These are phyloP conservation scores for Golubevia sp. DNA, from an alignment of 1,284 basidiomycete genomes.

Conservation along the genomic window DNA sequence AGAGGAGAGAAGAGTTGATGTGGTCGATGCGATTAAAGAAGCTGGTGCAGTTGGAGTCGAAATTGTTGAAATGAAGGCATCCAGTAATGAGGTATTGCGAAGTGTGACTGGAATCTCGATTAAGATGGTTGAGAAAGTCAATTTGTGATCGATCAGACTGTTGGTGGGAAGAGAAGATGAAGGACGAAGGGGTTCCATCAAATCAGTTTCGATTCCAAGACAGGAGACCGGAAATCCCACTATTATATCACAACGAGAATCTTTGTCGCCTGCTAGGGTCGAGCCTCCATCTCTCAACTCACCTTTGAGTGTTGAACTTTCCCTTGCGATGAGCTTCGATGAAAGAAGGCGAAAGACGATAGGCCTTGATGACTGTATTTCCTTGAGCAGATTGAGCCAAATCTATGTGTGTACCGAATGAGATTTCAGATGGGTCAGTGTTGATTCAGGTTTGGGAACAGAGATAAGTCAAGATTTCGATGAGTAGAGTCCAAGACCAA, in stretches of 20 bases:
- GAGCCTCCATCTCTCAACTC: too few relatives aligned
- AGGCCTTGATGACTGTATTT: slow-evolving; percentile 88
- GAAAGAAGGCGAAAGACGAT: slow-evolving; percentile 81
- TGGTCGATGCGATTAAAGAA: slow-evolving; percentile 65
- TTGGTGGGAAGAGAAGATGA: background rate
- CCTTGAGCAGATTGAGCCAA: slow-evolving; percentile 69
- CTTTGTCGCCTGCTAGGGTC: too few relatives aligned
- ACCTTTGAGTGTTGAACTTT: slow-evolving; percentile 87
- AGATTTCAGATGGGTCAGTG: background rate
- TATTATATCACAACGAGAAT: too few relatives aligned
- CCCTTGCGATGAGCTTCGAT: slow-evolving; percentile 81
- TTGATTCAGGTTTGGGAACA: too few relatives aligned
- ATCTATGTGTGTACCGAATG: slow-evolving; percentile 65
- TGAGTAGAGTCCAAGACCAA: too few relatives aligned
- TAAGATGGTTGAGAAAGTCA: slow-evolving; percentile 88
- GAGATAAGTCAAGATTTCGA: too few relatives aligned
- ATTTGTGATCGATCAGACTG: slow-evolving; percentile 80
- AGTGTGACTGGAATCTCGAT: slow-evolving; percentile 87
- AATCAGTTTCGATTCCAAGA: too few relatives aligned
- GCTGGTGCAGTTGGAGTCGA: slow-evolving; percentile 63
- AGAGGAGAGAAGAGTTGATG: slow-evolving; percentile 22
- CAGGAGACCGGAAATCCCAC: too few relatives aligned
- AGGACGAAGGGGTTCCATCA: too few relatives aligned
- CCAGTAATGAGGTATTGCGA: slow-evolving; percentile 82
- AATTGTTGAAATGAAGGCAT: slow-evolving; percentile 80